These are phyloP conservation scores for Miamiensis avidus DNA, from an alignment of 169 alveolate genomes.

Conservation along the genomic window DNA sequence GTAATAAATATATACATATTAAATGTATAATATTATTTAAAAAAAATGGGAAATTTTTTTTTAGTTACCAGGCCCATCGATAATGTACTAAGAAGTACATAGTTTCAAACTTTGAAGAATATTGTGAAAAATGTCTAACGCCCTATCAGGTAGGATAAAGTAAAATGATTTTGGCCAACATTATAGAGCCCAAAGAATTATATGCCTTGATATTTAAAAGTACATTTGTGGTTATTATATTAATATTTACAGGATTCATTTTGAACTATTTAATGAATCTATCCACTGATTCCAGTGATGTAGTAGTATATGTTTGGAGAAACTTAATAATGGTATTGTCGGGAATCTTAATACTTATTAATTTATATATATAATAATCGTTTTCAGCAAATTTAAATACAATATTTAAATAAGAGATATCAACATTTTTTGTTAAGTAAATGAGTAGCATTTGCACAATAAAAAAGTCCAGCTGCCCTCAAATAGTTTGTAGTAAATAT, in stretches of 20 bases:
- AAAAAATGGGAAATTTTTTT: neutral
- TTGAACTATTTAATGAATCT: no score
- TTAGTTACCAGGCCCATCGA: neutral
- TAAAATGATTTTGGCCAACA: neutral
- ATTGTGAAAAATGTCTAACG: neutral
- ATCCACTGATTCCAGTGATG: no score
- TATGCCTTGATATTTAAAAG: neutral
- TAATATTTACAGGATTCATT: no score
- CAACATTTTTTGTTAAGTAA: neutral
- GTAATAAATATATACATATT: neutral
- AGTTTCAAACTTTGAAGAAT: neutral
- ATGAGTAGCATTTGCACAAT: neutral
- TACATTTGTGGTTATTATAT: neutral
- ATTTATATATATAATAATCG: no score
- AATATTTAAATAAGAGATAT: neutral
- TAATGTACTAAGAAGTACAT: neutral
- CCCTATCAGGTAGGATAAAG: neutral
- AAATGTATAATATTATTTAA: neutral
- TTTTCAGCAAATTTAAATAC: no score
- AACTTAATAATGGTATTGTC: neutral
- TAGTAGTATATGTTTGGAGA: no score
- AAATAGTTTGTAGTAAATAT: neutral
- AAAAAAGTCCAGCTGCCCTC: neutral
- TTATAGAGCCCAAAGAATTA: no score
- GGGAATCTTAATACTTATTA: no score